A percentile compares a stretch with the other conserved stretches of the same genome.
phyloP scores from a whole-genome alignment of 2,329 filamentous ascomycete species.

The Dactylellina drechsleri region DNA sequence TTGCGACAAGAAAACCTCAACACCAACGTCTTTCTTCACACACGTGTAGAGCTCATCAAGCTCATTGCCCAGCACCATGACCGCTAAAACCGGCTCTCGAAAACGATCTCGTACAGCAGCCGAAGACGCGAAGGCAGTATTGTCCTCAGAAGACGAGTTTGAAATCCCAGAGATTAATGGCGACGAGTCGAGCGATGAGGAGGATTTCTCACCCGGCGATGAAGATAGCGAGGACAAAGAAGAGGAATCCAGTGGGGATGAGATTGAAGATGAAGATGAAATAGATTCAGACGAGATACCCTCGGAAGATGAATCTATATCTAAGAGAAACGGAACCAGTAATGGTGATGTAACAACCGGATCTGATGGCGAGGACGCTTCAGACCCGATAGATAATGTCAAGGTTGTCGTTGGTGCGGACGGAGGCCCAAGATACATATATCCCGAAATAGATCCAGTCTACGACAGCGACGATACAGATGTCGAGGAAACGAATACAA shows the following conservation, averaged over 20 bases:
- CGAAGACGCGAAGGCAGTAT: constrained; percentile 40
- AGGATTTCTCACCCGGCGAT: constrained; percentile 68
- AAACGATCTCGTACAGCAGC: constrained; percentile 45
- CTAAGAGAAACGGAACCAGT: constrained; percentile 62
- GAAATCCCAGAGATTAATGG: constrained; percentile 61
- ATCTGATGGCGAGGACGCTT: constrained; percentile 61
- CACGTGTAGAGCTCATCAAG: constrained; percentile 11
- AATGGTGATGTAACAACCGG: constrained; percentile 62
- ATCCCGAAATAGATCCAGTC: constrained; percentile 89
- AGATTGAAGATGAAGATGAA: constrained; percentile 65
- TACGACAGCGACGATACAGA: constrained; percentile 98
- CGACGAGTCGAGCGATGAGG: constrained; percentile 62
- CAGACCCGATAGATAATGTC: constrained; percentile 66
- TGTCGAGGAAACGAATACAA: constrained; percentile 83
- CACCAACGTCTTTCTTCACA: constrained; percentile 24
- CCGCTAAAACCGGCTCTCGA: constrained; percentile 20
- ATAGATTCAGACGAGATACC: constrained; percentile 67
- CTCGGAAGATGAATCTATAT: constrained; percentile 63
- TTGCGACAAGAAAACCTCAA: constrained; percentile 40
- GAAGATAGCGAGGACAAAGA: constrained; percentile 63
- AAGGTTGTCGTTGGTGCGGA: constrained; percentile 82
- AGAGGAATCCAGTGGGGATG: constrained; percentile 70
- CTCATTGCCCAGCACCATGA: constrained; percentile 34
- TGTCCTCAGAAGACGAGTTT: constrained; percentile 52
- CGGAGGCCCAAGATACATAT: constrained; percentile 88